Evolutionary conservation across 2,329 filamentous ascomycete species (phyloP), one percentile per base, ranked within the genome.

Genomic region (Fusarium udum): DNA sequence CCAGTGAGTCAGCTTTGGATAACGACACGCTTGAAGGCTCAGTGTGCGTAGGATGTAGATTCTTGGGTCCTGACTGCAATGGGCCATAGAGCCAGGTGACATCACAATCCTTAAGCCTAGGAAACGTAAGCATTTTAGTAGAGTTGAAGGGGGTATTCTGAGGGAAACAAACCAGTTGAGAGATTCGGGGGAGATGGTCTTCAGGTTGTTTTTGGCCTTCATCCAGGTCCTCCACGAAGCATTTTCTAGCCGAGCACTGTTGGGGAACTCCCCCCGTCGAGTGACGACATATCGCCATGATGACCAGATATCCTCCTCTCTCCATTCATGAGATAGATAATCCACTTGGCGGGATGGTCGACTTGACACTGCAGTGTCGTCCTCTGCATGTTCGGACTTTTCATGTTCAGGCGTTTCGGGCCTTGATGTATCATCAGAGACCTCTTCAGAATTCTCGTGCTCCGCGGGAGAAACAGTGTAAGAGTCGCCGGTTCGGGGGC

Each of bases 71-170:
- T 2, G 92, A 92, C 80, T 97, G 95, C 55, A 98, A 83, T 18
- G 96, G 96, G 0, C 96, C 96, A 79, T 98, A 99, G 2, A 99
- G 87, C 96, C 95, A 99, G 51, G 95, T 98, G 37, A 98, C 95
- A 82, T 99, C 95, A 81, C 93, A 96, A 78, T 98, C 96, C 81
- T 98, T 99, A 68, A 98, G 87, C 95, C 95, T 97, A 78, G 52
- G 40, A 43, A 20, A 49, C 56, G 78, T 85, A 77, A 84, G 79
- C 68, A 73, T 65, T 64, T 53, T 15, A 31, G 28, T 61, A 36
- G n/a, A 67, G 28, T 51, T 28, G 26, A 34, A 56, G 55, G 64
- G 42, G 24, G 53, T 26, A 39, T 26, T 52, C 16, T 43, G 24
- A 20, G 64, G 51, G 57, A 18, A 43, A 65, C 71, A 61, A 86